Evolutionary conservation across 1,139 yeast species (phyloP), one percentile per base, ranked within the genome.

Genomic region (Dujonia santamariae): DNA sequence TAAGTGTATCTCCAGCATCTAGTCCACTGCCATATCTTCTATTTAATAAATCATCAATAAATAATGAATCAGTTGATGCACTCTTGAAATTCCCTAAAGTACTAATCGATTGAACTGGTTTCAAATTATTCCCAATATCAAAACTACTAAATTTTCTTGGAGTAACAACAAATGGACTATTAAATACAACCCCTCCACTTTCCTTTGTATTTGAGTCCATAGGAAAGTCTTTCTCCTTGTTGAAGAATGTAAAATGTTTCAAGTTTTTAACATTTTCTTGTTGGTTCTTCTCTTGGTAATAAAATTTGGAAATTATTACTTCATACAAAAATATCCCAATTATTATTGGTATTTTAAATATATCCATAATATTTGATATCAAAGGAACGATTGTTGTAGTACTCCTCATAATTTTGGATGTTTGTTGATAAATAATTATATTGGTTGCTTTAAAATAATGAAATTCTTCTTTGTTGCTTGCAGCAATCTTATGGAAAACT

Each of bases 371-470:
- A 23, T 25, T 30, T 28, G 43, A n/a, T 5, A 29, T 15, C 12
- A 13, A 15, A 7, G 19, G 43, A 22, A 41, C 33, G 19, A 36
- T 24, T 31, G 41, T 29, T 37, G 16, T 44, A 43, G 18, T 43
- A 28, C 47, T 41, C 26, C 48, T 53, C 37, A 55, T 43, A 4
- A 33, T 24, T 12, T 22, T 23, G 13, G 31, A 24, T n/a, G 33
- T 28, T 24, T 32, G 30, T 7, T 29, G 33, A 39, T 65, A 65
- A 17, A 67, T 53, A 3, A 66, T 55, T 34, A 67, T 46, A 41
- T 68, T 67, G 13, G 62, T 57, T 7, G 72, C 54, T 42, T 64
- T 66, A 41, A 64, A 62, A 37, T 61, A 67, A 40, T 67, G 60
- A 38, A 67, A 67, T 36, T 68, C 73, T 40, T 67, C 72, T 28